Conservation (phyloP, 1,284 basidiomycete genomes). For the Moesziomyces sp. region DNA sequence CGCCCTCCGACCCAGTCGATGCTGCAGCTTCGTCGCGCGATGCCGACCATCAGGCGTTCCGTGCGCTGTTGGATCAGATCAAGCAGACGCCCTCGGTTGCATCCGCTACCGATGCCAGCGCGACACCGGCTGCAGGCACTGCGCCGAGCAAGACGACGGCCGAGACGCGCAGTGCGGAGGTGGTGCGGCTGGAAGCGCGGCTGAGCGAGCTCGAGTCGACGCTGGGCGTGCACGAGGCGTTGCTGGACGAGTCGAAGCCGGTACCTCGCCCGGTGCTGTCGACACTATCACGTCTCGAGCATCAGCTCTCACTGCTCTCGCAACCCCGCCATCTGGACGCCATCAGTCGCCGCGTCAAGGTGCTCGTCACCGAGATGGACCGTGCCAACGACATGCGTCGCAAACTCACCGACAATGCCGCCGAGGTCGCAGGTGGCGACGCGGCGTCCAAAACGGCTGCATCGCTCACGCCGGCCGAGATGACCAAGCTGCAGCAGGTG, state of each 20-base stretch:
- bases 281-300: slow-evolving; percentile 82
- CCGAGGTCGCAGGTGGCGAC: slow-evolving; percentile 54
- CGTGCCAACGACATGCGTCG: slow-evolving; percentile 75
- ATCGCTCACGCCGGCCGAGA: slow-evolving; percentile 33
- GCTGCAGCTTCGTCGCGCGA: not conserved
- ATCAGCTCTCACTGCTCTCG: slow-evolving; percentile 85
- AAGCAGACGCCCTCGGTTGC: slow-evolving; percentile 10
- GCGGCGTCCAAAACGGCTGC: not conserved
- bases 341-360: slow-evolving; percentile 91
- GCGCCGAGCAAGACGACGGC: not conserved
- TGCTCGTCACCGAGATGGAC: slow-evolving; percentile 91
- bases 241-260: slow-evolving; percentile 48
- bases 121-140: not conserved
- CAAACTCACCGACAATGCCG: slow-evolving; percentile 68
- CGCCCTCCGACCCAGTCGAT: not conserved
- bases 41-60: slow-evolving; percentile 7
- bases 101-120: not conserved
- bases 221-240: slow-evolving; percentile 41
- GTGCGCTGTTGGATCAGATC: slow-evolving; percentile 16
- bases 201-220: slow-evolving; percentile 45
- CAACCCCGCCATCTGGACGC: slow-evolving; percentile 96
- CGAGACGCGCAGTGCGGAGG: slow-evolving; percentile 7
- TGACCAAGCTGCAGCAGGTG: slow-evolving; percentile 61
- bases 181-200: slow-evolving; percentile 34
- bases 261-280: slow-evolving; percentile 83